Evolutionary conservation across 2,329 filamentous ascomycete species (phyloP).

Genomic region (Seiridium unicorne): DNA sequence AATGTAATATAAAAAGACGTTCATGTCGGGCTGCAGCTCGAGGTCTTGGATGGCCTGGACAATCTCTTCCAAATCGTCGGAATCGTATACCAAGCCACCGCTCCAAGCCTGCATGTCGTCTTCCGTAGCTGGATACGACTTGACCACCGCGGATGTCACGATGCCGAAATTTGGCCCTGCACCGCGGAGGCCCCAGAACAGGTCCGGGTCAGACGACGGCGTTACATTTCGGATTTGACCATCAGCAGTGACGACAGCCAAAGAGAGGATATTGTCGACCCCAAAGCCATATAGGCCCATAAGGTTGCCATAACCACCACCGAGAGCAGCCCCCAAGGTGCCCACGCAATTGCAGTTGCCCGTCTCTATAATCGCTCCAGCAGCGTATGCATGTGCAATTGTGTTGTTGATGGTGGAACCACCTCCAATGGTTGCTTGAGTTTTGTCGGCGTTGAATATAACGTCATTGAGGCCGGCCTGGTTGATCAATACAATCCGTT

Average conservation of each 20-base stretch:
- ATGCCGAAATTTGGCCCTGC: conserved; percentile 31
- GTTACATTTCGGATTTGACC: background rate
- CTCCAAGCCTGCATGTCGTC: background rate
- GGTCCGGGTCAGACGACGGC: conserved; percentile 21
- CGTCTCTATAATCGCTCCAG: background rate
- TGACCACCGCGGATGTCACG: conserved; percentile 9
- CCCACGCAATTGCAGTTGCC: background rate
- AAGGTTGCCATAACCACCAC: conserved; percentile 1
- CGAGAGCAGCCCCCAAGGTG: background rate
- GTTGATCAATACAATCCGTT: background rate
- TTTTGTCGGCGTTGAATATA: background rate
- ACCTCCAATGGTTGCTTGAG: background rate
- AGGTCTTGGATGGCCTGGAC: background rate
- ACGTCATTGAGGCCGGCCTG: background rate
- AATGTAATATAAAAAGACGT: background rate
- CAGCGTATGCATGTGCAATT: background rate
- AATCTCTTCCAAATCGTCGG: background rate
- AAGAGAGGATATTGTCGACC: background rate
- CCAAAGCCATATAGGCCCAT: conserved; percentile 3
- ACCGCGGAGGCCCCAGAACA: conserved; percentile 30
- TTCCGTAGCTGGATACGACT: background rate
- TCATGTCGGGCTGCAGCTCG: background rate
- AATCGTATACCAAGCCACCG: background rate
- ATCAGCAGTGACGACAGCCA: background rate
- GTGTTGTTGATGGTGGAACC: background rate